Evolutionary conservation across 2,329 filamentous ascomycete genomes (phyloP).

Genomic region (Myotisia sp.): DNA sequence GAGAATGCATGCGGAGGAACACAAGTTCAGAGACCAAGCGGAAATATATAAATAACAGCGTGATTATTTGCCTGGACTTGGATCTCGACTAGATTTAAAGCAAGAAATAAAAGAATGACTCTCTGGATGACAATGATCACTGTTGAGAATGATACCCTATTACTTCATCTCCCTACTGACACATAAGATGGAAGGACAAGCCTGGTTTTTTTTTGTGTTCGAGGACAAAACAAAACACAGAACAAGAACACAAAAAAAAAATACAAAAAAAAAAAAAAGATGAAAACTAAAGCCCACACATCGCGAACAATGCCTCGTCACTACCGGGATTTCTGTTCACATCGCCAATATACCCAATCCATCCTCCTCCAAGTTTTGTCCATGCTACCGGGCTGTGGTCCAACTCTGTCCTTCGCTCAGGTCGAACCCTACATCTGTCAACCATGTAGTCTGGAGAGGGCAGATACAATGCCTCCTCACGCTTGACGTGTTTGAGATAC

Average conservation of each 20-base stretch:
- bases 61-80: no score
- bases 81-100: no score
- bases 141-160: no score
- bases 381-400: not conserved
- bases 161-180: no score
- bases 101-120: no score
- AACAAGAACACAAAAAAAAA: not conserved
- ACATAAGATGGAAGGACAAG: no score
- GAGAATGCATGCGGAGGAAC: no score
- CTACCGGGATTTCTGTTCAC: not conserved
- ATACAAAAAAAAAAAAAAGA: no score
- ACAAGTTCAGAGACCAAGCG: no score
- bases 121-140: no score
- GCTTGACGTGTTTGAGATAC: not conserved
- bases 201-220: no score
- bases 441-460: not conserved
- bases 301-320: not conserved
- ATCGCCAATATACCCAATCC: conserved; percentile 1
- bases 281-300: not conserved
- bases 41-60: no score
- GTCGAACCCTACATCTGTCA: not conserved
- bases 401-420: not conserved
- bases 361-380: not conserved
- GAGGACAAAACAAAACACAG: not conserved
- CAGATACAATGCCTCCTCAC: not conserved